phyloP scores from a whole-genome alignment of 2,329 filamentous ascomycete species.

The Neonectria coccinea region DNA sequence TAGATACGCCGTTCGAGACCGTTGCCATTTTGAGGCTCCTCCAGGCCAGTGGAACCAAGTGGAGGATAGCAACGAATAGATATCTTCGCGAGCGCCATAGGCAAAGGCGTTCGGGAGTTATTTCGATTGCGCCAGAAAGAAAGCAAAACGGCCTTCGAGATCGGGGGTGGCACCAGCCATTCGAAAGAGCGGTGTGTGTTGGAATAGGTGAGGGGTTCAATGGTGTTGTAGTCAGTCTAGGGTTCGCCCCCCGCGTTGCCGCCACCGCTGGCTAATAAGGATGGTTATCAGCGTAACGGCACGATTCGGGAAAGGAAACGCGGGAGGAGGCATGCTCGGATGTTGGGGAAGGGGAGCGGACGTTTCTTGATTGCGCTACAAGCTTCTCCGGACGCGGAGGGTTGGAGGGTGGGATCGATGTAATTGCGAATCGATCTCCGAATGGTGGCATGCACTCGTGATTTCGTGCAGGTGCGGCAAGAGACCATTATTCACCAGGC shows the following conservation, averaged over 20 bases:
- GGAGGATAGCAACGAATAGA: slow-evolving; percentile 3
- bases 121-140: slow-evolving; percentile 30
- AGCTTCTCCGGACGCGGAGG: slow-evolving; percentile 1
- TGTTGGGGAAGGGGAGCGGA: slow-evolving; percentile 2
- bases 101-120: slow-evolving; percentile 29
- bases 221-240: neutral
- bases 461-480: slow-evolving; percentile 42
- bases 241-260: slow-evolving; percentile 29
- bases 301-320: slow-evolving; percentile 24
- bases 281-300: slow-evolving; percentile 22
- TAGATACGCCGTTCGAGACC: slow-evolving; percentile 1
- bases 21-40: slow-evolving; percentile 7
- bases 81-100: neutral
- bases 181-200: slow-evolving; percentile 44
- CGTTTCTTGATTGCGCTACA: slow-evolving; percentile 4
- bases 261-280: slow-evolving; percentile 15
- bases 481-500: slow-evolving; percentile 16
- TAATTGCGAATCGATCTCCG: slow-evolving; percentile 35
- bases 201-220: slow-evolving; percentile 36
- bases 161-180: slow-evolving; percentile 27
- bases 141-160: slow-evolving; percentile 12
- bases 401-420: slow-evolving; percentile 32
- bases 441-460: slow-evolving; percentile 41
- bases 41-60: slow-evolving; percentile 17
- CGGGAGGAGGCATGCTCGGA: slow-evolving; percentile 6